phyloP scores from a whole-genome alignment of 495 filamentous ascomycete genomes.

The Aspergillus diversus region DNA sequence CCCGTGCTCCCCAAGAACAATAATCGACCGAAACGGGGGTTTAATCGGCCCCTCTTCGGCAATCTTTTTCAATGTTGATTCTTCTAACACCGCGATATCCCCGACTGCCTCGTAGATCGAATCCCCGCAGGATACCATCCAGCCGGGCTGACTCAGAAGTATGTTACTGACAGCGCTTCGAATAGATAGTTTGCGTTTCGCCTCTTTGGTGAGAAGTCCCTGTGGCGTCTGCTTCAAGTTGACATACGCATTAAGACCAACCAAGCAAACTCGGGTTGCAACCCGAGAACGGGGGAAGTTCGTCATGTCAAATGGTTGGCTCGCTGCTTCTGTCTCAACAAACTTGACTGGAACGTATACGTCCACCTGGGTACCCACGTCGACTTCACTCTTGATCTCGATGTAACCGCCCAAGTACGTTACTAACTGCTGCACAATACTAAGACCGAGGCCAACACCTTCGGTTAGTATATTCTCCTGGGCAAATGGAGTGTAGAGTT shows the following conservation, averaged over 20 bases:
- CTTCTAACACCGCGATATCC: constrained; percentile 39
- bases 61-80: constrained; percentile 25
- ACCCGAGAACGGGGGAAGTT: not conserved
- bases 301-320: not conserved
- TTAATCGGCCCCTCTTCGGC: constrained; percentile 17
- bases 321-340: not conserved
- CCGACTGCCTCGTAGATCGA: constrained; percentile 29
- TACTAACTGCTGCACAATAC: constrained; percentile 69
- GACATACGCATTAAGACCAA: constrained; percentile 37
- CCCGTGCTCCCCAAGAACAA: constrained; percentile 35
- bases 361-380: constrained; percentile 61
- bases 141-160: constrained; percentile 32
- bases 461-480: constrained; percentile 69
- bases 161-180: constrained; percentile 38
- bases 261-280: constrained; percentile 28
- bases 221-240: constrained; percentile 32
- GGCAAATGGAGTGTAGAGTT: constrained; percentile 69
- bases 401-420: constrained; percentile 62
- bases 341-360: constrained; percentile 50
- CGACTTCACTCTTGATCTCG: constrained; percentile 58
- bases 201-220: constrained; percentile 32
- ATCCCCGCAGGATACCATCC: constrained; percentile 37
- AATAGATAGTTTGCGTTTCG: constrained; percentile 40
- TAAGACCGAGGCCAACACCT: constrained; percentile 72
- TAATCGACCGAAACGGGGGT: constrained; percentile 28